Conservation (phyloP, 495 filamentous ascomycete species). For the Parathielavia appendiculata region DNA sequence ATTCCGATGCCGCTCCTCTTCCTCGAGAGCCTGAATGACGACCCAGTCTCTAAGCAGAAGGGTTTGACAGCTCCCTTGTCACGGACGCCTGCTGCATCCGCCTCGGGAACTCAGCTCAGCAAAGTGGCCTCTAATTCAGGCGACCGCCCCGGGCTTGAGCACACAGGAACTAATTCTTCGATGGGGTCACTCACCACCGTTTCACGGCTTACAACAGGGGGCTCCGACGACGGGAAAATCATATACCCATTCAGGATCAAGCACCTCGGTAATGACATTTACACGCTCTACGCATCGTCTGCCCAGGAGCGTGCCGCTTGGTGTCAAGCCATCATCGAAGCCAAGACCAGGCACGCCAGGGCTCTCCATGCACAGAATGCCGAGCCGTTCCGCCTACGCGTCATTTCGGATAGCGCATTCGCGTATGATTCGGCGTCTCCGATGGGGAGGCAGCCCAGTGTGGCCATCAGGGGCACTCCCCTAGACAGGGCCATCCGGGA, state of each 20-base stretch:
- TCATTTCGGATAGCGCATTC: conserved; percentile 91
- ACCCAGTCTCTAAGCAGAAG: conserved; percentile 81
- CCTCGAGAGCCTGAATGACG: conserved; percentile 84
- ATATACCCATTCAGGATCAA: conserved; percentile 94
- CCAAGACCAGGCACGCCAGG: conserved; percentile 87
- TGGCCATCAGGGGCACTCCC: conserved; percentile 76
- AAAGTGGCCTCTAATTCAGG: conserved; percentile 43
- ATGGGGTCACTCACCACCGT: conserved; percentile 38
- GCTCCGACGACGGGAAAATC: conserved; percentile 63
- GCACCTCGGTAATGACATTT: conserved; percentile 87
- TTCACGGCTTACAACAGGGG: conserved; percentile 42
- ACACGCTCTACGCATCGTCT: conserved; percentile 78
- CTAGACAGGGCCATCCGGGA: conserved; percentile 86
- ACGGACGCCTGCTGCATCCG: conserved; percentile 40
- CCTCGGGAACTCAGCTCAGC: conserved; percentile 50
- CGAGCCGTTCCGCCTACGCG: conserved; percentile 87
- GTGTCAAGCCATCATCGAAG: conserved; percentile 89
- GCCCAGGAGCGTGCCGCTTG: conserved; percentile 73
- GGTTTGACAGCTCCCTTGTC: conserved; percentile 67
- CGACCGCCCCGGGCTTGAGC: conserved; percentile 56
- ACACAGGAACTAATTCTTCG: conserved; percentile 56
- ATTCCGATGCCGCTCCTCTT: conserved; percentile 96
- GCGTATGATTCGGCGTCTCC: conserved; percentile 63
- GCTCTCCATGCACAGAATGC: conserved; percentile 88
- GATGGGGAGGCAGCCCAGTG: conserved; percentile 41